Conservation (phyloP, 441 rosid genomes). For the Gossypium lobatum region DNA sequence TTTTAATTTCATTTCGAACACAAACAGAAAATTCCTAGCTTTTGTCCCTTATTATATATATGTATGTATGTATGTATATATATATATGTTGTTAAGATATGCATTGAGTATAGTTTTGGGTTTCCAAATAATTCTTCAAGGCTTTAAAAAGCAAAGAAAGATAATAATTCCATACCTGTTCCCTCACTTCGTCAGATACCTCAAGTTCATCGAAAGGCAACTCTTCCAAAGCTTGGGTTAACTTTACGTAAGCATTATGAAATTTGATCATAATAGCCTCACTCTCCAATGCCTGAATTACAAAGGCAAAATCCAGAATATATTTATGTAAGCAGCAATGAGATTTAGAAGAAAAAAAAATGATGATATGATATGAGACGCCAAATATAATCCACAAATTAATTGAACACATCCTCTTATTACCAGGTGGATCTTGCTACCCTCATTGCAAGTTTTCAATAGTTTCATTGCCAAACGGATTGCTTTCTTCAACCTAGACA, state of each 20-base stretch:
- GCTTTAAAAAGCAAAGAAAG: background rate
- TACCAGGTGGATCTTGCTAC: background rate
- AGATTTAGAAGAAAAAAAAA: background rate
- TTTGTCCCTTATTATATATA: no score
- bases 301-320: background rate
- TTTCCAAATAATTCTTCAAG: background rate
- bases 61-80: no score
- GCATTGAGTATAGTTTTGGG: background rate
- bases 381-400: background rate
- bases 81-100: background rate
- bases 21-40: no score
- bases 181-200: background rate
- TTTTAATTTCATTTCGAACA: no score
- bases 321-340: background rate
- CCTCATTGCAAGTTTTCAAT: background rate
- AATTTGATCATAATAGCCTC: background rate
- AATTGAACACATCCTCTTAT: background rate
- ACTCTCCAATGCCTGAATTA: background rate
- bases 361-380: no score
- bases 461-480: background rate
- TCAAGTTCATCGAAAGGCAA: background rate
- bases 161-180: background rate
- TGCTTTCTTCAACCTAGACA: background rate
- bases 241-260: background rate
- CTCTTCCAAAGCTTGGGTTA: background rate